phyloP scores from a whole-genome alignment of 2,329 filamentous ascomycete species.

The Pyrenophora graminea region DNA sequence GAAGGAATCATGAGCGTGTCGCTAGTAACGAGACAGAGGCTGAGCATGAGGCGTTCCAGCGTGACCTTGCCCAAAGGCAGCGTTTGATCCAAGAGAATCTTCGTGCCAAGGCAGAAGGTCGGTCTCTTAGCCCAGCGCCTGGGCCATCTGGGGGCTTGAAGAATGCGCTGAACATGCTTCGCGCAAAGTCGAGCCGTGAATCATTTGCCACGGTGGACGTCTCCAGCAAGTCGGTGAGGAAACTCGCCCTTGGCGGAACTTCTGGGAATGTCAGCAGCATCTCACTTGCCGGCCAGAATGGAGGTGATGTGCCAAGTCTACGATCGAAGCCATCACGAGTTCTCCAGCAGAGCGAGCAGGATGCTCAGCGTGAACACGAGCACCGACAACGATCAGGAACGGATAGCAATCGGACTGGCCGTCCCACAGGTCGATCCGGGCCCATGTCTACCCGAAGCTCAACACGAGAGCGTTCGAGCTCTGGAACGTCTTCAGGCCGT shows the following conservation, averaged over 20 bases:
- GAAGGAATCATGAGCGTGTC: conserved; percentile 53
- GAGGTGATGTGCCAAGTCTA: conserved; percentile 29
- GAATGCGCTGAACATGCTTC: conserved; percentile 65
- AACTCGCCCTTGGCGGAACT: conserved; percentile 60
- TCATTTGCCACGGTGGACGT: conserved; percentile 61
- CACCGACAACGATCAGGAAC: conserved; percentile 40
- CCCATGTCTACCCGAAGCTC: conserved; percentile 47
- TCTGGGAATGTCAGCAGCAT: conserved; percentile 45
- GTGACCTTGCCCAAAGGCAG: conserved; percentile 71
- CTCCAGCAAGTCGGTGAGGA: conserved; percentile 62
- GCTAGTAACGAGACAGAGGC: conserved; percentile 57
- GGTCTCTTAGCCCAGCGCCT: conserved; percentile 44
- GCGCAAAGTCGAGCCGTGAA: conserved; percentile 68
- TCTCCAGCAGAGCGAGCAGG: conserved; percentile 41
- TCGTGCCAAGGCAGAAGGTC: conserved; percentile 65
- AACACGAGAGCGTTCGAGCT: conserved; percentile 59
- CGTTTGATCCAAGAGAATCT: conserved; percentile 74
- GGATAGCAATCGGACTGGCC: conserved; percentile 39
- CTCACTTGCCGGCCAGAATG: conserved; percentile 33
- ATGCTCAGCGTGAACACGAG: conserved; percentile 39
- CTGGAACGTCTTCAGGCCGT: conserved; percentile 56
- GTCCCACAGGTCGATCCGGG: conserved; percentile 42
- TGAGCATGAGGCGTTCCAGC: conserved; percentile 72
- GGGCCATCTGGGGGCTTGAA: conserved; percentile 52
- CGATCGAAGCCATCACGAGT: conserved; percentile 40